Evolutionary conservation across 2,329 filamentous ascomycete genomes (phyloP).

Genomic region (Scolecobasidium constrictum): DNA sequence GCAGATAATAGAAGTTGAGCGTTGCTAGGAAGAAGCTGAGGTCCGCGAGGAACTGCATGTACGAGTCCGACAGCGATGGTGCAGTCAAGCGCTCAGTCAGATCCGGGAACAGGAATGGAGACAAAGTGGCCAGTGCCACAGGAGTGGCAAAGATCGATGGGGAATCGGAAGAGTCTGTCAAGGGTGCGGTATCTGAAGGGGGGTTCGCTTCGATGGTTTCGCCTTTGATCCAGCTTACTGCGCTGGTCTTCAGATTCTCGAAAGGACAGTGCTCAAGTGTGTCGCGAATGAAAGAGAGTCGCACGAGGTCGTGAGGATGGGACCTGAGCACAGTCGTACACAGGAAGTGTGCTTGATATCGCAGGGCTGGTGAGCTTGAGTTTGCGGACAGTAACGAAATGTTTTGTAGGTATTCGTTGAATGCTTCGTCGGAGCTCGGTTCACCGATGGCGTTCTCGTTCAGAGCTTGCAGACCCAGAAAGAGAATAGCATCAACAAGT

Average conservation of each 20-base stretch:
- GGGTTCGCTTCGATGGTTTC: slow-evolving; percentile 41
- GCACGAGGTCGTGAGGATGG: slow-evolving; percentile 39
- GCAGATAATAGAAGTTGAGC: slow-evolving; percentile 48
- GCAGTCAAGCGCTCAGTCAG: slow-evolving; percentile 22
- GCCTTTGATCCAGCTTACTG: slow-evolving; percentile 50
- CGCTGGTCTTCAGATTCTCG: slow-evolving; percentile 44
- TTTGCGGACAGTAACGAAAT: slow-evolving; percentile 38
- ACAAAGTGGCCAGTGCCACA: slow-evolving; percentile 34
- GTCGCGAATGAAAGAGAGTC: slow-evolving; percentile 43
- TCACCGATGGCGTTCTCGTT: slow-evolving; percentile 33
- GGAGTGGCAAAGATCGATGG: slow-evolving; percentile 36
- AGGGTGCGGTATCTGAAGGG: slow-evolving; percentile 1
- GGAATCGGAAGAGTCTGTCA: slow-evolving; percentile 7
- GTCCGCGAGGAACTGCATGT: slow-evolving; percentile 39
- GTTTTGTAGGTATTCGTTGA: slow-evolving; percentile 41
- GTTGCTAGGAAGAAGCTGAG: slow-evolving; percentile 43
- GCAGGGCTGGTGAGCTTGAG: slow-evolving; percentile 33
- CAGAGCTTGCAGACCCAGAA: slow-evolving; percentile 39
- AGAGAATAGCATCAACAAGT: slow-evolving; percentile 43
- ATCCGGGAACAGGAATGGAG: slow-evolving; percentile 42
- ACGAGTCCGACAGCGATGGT: slow-evolving; percentile 19
- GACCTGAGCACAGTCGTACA: slow-evolving; percentile 39
- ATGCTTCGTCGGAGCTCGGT: slow-evolving; percentile 39
- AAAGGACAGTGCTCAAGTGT: slow-evolving; percentile 44
- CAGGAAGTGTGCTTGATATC: slow-evolving; percentile 38